Base-by-base conservation (phyloP, 352 stramenopile genomes). In the Pythium monospermum region DNA sequence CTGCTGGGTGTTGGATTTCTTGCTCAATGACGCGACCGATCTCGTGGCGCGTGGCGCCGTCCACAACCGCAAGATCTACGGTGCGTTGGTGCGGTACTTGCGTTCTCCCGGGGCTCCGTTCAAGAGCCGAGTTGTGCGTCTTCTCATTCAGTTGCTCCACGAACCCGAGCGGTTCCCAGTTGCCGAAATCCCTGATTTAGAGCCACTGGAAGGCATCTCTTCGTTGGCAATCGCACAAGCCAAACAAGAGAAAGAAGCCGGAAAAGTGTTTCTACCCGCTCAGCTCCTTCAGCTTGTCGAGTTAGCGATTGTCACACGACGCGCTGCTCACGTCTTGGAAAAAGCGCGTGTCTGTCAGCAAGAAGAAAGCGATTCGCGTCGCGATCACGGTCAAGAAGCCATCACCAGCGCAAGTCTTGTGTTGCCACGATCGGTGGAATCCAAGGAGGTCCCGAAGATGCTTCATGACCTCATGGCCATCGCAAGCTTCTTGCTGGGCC, bases 41-140 rank as follows among this genome's bases (percentile, higher is more conserved):
- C 37, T 94, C 2, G 68, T 91, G 7, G 50, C 65, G 0, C 68
- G 69, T 38, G 83, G 83, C 15, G 80, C 78, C 16, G 81, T 94
- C 4, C 84, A 95, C 57, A 90, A 92, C 44, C 70, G 68, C 13
- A 78, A 83, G 48, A 85, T 95, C 6, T 95, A 88, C 49, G 76
- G 66, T 3, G 82, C 84, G 16, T 68, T 95, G 8, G 81, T 93
- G 28, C 66, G 78, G 5, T 95, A 95, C 49, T 46, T 93, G 11
- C 76, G 83, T 8, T 92, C 83, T 11, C 71, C 84, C 6, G 76
- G 82, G 28, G 80, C 79, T 23, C 84, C 84, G 8, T 88, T 90
- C 57, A 95, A 95, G 50, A 71, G 68, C 13, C 76, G 81, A 19
- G 79, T 95, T 4, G 69, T 89, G 19, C 75, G 80, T 2, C 56